phyloP scores from a whole-genome alignment of 1,284 basidiomycete species.

The Cutaneotrichosporon dermatis region DNA sequence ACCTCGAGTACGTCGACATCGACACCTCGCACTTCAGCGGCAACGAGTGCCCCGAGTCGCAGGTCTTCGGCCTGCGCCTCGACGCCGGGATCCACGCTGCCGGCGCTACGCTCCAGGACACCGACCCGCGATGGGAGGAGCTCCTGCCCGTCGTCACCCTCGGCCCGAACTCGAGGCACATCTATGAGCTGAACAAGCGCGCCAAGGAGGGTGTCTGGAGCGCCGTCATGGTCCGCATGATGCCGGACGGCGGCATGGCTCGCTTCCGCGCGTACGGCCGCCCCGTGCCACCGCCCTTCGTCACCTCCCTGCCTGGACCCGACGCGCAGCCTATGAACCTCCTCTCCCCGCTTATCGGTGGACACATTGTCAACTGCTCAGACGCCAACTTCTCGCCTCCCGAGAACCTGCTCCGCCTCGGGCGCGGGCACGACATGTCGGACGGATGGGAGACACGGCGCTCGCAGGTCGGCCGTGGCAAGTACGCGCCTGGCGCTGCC shows the following conservation, averaged over 20 bases:
- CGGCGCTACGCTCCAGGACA: constrained; percentile 23
- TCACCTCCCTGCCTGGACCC: constrained; percentile 52
- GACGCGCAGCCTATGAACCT: constrained; percentile 61
- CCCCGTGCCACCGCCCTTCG: constrained; percentile 55
- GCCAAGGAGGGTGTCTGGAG: constrained; percentile 58
- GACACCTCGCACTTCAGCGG: constrained; percentile 96
- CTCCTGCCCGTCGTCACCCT: constrained; percentile 69
- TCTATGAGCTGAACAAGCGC: constrained; percentile 58
- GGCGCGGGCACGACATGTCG: constrained; percentile 86
- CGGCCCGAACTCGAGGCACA: constrained; percentile 77
- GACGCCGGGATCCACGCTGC: constrained; percentile 45
- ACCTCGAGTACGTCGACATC: constrained; percentile 80
- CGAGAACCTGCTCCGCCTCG: constrained; percentile 84
- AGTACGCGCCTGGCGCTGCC: constrained; percentile 30
- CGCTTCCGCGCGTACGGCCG: constrained; percentile 83
- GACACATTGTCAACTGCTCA: constrained; percentile 54
- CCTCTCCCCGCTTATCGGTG: constrained; percentile 86
- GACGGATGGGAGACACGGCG: constrained; percentile 98
- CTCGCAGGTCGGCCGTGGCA: constrained; percentile 67
- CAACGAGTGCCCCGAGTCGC: constrained; percentile 83
- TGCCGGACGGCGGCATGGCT: constrained; percentile 92
- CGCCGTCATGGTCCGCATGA: constrained; percentile 89
- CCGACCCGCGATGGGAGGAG: constrained; percentile 59
- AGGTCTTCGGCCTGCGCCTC: constrained; percentile 62
- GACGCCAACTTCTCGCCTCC: constrained; percentile 96